Evolutionary conservation across 805 yeast species (phyloP), one percentile per base, ranked within the genome.

Genomic region (Cyberlindnera americana): DNA sequence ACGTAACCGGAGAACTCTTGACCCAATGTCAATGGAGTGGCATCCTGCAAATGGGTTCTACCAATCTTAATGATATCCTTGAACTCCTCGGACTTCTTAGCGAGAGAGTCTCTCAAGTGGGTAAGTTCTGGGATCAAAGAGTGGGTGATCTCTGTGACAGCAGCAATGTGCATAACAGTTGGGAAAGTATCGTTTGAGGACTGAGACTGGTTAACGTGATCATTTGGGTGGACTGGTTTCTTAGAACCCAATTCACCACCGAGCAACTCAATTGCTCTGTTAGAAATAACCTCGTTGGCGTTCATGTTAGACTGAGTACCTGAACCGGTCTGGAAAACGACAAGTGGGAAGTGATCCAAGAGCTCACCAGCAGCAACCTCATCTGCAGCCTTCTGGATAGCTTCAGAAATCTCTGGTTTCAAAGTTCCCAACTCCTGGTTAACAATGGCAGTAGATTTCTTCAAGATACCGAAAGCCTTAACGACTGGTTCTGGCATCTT

Each of bases 151-250:
- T 91, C 96, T 30, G 84, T 77, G 48, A 90, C 96, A 15, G 98
- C 96, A 41, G 99, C 97, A 67, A 93, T 91, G 72, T 93, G 99
- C 99, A 93, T 93, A 41, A 91, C 99, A 26, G 99, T 90, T 53
- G 99, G 99, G 85, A 93, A 93, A 40, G 98, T 93, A 69, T 93
- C 99, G 66, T 93, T 93, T 33, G 96, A 88, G n/a, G 96, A 87
- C 71, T 93, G 98, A 15, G 96, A 86, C 87, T 88, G 90, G 75
- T 93, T 93, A 58, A 90, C 95, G 69, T 93, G 98, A 67, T 93
- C 98, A 69, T 93, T 93, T 51, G 99, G 99, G 69, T 93, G 99
- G 40, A 93, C 96, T 23, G 96, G 96, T 48, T 69, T 75, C 73
- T 93, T 93, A 47, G 96, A 82, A 46, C 99, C 99, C 59, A 83